These are phyloP conservation scores for Kregervanrija pseudodelftensis DNA, from an alignment of 805 yeast genomes.

Conservation along the genomic window DNA sequence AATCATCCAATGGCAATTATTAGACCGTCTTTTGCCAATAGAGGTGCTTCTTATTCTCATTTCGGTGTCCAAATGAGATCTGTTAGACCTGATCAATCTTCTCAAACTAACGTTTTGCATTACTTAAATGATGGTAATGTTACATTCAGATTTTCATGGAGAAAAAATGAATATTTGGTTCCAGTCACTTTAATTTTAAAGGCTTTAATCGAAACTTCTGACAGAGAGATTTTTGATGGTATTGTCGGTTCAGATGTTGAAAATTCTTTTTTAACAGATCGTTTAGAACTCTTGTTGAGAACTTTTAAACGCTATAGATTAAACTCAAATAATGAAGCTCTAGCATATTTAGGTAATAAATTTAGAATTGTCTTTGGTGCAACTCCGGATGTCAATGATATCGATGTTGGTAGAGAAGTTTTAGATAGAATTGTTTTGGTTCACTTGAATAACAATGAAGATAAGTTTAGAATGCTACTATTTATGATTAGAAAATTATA, in stretches of 20 bases:
- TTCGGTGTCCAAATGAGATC: constrained; percentile 92
- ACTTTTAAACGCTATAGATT: constrained; percentile 77
- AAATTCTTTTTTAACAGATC: constrained; percentile 94
- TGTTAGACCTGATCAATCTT: constrained; percentile 94
- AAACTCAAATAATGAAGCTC: constrained; percentile 77
- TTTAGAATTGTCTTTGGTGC: constrained; percentile 91
- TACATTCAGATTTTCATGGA: constrained; percentile 95
- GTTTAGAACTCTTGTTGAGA: constrained; percentile 87
- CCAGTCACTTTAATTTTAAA: constrained; percentile 91
- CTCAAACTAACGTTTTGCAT: constrained; percentile 96
- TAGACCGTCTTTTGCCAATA: constrained; percentile 87
- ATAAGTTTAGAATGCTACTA: constrained; percentile 79
- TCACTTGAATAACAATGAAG: constrained; percentile 65
- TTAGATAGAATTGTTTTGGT: constrained; percentile 80
- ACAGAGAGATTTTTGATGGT: constrained; percentile 93
- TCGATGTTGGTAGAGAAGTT: constrained; percentile 85
- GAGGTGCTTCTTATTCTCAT: constrained; percentile 85
- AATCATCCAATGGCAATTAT: constrained; percentile 97
- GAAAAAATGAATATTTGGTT: constrained; percentile 88
- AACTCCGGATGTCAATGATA: constrained; percentile 79
- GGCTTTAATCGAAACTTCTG: constrained; percentile 85
- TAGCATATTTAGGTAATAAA: constrained; percentile 92
- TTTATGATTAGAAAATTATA: constrained; percentile 96
- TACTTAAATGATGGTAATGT: constrained; percentile 93
- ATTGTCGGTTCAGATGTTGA: constrained; percentile 82